Base-by-base conservation (phyloP, 2,329 filamentous ascomycete genomes). In the Paracorniculantispora psalliotae region DNA sequence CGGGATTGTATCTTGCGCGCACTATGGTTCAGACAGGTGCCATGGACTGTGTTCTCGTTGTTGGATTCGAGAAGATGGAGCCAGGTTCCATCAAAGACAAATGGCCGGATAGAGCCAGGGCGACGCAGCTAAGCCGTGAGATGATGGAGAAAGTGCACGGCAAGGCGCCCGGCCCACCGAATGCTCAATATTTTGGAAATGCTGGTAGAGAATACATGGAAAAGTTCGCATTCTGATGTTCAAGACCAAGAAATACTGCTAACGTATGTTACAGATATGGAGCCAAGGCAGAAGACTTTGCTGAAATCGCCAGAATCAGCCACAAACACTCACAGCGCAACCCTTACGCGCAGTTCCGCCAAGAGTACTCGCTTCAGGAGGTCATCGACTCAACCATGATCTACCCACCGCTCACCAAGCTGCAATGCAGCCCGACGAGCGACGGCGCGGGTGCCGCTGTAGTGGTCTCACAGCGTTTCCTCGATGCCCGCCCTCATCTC, bases 51-150 rank as follows among this genome's bases (percentile, higher is more conserved):
- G 86, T 96, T 17, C 78, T 97, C 61, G 92, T 97, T 0, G 84
- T 97, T 17, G 94, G 93, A 2, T 97, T 97, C 67, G 94, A 97
- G 81, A 97, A 97, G 84, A 97, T 97, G 93, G 92, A 88, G 76
- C 88, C 89, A 0, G 93, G 93, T 17, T 90, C 86, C 66, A 79
- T 97, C 65, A 87, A 92, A 77, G 83, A 79, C 58, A 87, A 89
- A 77, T 97, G 90, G 77, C 87, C 92, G 65, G 93, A 97, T 71
- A 82, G 93, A 25, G 83, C 86, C 65, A 92, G 88, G 69, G 92
- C 93, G 2, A 88, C 85, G 0, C 87, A 85, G 39, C 90, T 88
- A 3, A 84, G 87, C 0, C 79, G 79, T 47, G 78, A 83, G 71
- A 92, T 96, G 84, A 93, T 96, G 90, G 84, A 83, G 57, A 85